Evolutionary conservation across 441 rosid genomes (phyloP).

Genomic region (Theobroma grandiflorum): DNA sequence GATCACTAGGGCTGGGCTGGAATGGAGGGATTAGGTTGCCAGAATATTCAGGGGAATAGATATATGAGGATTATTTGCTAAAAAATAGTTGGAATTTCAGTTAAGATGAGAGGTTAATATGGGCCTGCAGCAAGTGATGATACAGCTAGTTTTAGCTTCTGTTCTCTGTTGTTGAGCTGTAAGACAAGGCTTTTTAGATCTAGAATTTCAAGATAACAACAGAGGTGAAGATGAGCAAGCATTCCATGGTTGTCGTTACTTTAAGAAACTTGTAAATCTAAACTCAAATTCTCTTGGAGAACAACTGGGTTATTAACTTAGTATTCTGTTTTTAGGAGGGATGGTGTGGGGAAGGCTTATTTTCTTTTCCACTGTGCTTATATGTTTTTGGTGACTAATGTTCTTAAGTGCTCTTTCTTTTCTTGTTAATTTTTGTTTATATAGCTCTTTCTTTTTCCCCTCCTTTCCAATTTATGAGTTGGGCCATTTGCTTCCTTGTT

Average conservation of each 20-base stretch:
- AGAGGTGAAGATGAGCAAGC: background rate
- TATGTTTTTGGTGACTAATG: conserved; percentile 5
- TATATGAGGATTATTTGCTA: conserved; percentile 6
- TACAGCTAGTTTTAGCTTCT: background rate
- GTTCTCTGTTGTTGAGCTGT: background rate
- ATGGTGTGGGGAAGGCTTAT: background rate
- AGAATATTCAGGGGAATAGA: background rate
- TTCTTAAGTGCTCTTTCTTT: background rate
- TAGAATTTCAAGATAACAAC: background rate
- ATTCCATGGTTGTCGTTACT: background rate
- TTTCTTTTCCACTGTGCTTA: background rate
- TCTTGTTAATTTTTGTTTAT: background rate
- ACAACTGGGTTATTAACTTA: background rate
- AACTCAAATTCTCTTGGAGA: background rate
- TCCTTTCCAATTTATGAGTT: conserved; percentile 11
- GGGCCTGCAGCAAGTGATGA: background rate
- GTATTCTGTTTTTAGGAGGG: background rate
- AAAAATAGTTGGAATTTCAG: conserved; percentile 6
- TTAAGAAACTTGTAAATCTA: conserved; percentile 11
- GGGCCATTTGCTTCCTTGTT: background rate
- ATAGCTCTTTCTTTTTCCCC: background rate
- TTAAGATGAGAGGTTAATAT: background rate
- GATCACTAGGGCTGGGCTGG: background rate
- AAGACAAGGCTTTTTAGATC: background rate
- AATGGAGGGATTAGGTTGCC: background rate